A percentile compares a stretch with the other conserved stretches of the same genome.
These are phyloP conservation scores for Penicillium coffeae DNA, from an alignment of 495 filamentous ascomycete species.

Conservation along the genomic window DNA sequence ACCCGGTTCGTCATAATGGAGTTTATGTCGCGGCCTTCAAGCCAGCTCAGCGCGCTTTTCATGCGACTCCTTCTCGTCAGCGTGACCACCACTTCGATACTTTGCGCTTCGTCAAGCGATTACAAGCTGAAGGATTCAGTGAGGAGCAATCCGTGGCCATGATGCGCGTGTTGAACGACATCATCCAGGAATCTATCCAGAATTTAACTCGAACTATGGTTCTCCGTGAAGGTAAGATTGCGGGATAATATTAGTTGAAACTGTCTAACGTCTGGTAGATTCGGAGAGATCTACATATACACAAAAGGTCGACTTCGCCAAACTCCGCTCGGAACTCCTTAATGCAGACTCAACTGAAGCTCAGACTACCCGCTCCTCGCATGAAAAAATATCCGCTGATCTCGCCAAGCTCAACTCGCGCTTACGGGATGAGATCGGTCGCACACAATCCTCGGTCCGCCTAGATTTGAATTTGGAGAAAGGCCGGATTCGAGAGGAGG, in stretches of 20 bases:
- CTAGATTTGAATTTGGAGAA: conserved; percentile 96
- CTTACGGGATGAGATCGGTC: conserved; percentile 86
- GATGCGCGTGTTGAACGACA: conserved; percentile 96
- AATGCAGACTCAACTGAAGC: conserved; percentile 87
- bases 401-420: conserved; percentile 86
- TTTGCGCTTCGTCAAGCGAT: conserved; percentile 88
- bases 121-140: conserved; percentile 88
- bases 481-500: conserved; percentile 93
- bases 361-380: conserved; percentile 78
- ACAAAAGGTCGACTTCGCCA: conserved; percentile 99
- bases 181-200: conserved; percentile 97
- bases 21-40: conserved; percentile 44
- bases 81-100: conserved; percentile 98
- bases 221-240: conserved; percentile 68
- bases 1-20: conserved; percentile 44
- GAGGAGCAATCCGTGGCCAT: conserved; percentile 92
- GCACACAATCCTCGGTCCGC: conserved; percentile 86
- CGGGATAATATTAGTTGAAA: neutral
- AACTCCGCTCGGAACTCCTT: conserved; percentile 89
- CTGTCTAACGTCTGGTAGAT: conserved; percentile 28
- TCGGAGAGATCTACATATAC: conserved; percentile 77
- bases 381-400: conserved; percentile 91
- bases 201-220: conserved; percentile 99
- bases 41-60: conserved; percentile 57
- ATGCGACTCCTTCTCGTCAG: conserved; percentile 54